A percentile compares a stretch with the other conserved stretches of the same genome.
Conservation (phyloP, 2,329 filamentous ascomycete genomes). For the Pochonia chlamydosporia region DNA sequence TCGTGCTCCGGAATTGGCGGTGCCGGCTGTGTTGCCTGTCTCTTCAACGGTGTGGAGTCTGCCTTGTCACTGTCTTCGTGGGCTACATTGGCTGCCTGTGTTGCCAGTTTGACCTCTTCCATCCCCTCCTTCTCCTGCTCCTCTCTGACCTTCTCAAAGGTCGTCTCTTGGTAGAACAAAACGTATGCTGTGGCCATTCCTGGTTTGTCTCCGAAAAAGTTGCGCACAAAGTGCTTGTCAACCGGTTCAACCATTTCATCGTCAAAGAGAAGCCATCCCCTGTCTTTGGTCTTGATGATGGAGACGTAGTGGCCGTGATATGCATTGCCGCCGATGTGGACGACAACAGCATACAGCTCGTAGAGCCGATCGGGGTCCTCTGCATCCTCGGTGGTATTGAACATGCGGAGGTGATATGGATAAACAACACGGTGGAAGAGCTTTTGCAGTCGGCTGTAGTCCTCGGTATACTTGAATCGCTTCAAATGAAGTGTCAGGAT, state of each 20-base stretch:
- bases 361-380: constrained; percentile 91
- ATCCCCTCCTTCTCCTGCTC: constrained; percentile 79
- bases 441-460: constrained; percentile 88
- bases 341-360: constrained; percentile 93
- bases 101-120: constrained; percentile 54
- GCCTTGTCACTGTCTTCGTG: constrained; percentile 40
- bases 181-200: constrained; percentile 94
- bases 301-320: constrained; percentile 98
- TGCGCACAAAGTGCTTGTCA: constrained; percentile 90
- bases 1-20: constrained; percentile 42
- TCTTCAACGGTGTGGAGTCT: constrained; percentile 39
- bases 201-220: constrained; percentile 92
- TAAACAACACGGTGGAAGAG: constrained; percentile 96
- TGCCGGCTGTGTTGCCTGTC: constrained; percentile 44
- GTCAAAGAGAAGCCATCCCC: constrained; percentile 93
- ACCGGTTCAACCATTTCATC: constrained; percentile 99
- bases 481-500: constrained; percentile 91
- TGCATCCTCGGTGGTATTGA: constrained; percentile 95
- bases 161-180: constrained; percentile 93
- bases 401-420: constrained; percentile 90
- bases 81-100: constrained; percentile 50
- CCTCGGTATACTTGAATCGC: constrained; percentile 97
- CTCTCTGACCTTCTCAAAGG: constrained; percentile 58
- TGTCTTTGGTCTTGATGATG: constrained; percentile 94
- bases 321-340: constrained; percentile 93